phyloP scores from a whole-genome alignment of 306 rosid genomes.

The Inga laurina region DNA sequence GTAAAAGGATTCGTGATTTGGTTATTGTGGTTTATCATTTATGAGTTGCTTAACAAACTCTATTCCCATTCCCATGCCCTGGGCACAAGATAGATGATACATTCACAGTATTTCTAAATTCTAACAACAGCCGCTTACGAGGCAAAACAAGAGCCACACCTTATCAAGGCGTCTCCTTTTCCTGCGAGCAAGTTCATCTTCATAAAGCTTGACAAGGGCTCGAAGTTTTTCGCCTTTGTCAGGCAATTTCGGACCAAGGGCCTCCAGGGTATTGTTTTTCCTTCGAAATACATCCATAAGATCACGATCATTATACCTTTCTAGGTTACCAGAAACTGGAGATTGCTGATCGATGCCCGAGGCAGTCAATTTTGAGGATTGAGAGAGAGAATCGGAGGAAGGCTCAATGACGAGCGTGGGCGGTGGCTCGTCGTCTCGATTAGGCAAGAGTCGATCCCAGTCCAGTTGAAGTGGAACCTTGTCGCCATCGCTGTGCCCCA shows the following conservation, averaged over 20 bases:
- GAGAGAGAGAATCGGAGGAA: not conserved
- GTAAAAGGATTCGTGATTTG: too few species aligned
- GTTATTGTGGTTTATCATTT: too few species aligned
- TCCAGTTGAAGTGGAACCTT: not conserved
- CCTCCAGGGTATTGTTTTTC: not conserved
- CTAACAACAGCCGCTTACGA: not conserved
- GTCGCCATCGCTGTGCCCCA: not conserved
- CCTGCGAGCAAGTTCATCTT: slow-evolving; percentile 6
- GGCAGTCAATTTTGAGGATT: not conserved
- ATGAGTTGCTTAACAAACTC: too few species aligned
- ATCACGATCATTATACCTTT: not conserved
- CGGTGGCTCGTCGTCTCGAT: not conserved
- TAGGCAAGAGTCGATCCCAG: not conserved
- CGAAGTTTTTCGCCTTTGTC: slow-evolving; percentile 12
- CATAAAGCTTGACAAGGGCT: not conserved
- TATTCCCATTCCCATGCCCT: not conserved
- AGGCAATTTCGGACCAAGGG: not conserved
- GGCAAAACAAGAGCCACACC: not conserved
- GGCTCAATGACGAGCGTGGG: not conserved
- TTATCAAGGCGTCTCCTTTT: not conserved
- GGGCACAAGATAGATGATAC: not conserved
- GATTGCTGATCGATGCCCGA: not conserved
- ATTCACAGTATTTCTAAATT: not conserved
- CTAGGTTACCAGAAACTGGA: not conserved
- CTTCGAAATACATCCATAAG: not conserved